These are phyloP conservation scores for Candida andamanensis DNA, from an alignment of 805 yeast genomes.

Conservation along the genomic window DNA sequence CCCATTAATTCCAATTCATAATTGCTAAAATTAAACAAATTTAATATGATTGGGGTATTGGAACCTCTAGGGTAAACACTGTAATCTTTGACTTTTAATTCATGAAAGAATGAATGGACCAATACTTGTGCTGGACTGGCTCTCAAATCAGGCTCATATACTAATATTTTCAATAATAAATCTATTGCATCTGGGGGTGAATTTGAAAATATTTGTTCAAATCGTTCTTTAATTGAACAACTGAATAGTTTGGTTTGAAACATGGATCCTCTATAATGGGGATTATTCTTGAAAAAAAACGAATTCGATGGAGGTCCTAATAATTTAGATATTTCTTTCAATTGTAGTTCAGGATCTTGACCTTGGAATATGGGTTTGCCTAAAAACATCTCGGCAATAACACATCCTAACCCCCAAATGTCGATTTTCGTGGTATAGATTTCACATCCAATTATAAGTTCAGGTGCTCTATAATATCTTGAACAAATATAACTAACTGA, in stretches of 20 bases:
- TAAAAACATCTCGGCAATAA: conserved; percentile 86
- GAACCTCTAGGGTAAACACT: conserved; percentile 53
- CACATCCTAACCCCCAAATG: conserved; percentile 98
- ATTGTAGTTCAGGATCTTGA: conserved; percentile 78
- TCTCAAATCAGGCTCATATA: conserved; percentile 85
- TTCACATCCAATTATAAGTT: conserved; percentile 85
- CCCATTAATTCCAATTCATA: conserved; percentile 56
- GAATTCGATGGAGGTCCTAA: conserved; percentile 79
- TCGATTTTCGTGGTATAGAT: conserved; percentile 88
- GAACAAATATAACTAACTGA: conserved; percentile 94
- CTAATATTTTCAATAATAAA: conserved; percentile 71
- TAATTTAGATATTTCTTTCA: conserved; percentile 83
- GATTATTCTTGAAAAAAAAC: conserved; percentile 69
- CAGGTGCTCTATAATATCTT: conserved; percentile 95
- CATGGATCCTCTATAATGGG: conserved; percentile 70
- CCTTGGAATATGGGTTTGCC: conserved; percentile 97
- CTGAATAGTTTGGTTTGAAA: conserved; percentile 60
- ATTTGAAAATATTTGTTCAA: conserved; percentile 47
- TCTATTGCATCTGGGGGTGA: conserved; percentile 87
- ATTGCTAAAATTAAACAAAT: conserved; percentile 66
- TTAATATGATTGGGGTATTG: conserved; percentile 32
- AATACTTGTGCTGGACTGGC: conserved; percentile 75
- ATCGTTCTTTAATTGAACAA: conserved; percentile 49
- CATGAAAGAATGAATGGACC: conserved; percentile 87
- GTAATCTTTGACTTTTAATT: conserved; percentile 57